These are phyloP conservation scores for Plectranthus barbatus DNA, from an alignment of 257 asterid genomes.

Conservation along the genomic window DNA sequence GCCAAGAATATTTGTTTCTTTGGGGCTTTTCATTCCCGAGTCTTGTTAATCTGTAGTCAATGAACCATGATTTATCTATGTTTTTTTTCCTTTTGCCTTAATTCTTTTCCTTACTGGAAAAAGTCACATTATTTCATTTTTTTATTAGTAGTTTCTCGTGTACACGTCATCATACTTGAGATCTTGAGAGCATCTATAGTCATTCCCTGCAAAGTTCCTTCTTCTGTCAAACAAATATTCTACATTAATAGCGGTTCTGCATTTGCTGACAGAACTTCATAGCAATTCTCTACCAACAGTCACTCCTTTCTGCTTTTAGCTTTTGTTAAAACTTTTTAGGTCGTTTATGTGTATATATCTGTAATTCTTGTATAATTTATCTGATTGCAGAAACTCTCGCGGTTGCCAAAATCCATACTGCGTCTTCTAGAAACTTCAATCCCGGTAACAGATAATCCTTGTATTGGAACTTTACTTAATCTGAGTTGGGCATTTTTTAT, in stretches of 20 bases:
- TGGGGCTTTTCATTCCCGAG: background rate
- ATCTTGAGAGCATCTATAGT: background rate
- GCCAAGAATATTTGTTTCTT: background rate
- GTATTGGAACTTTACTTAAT: background rate
- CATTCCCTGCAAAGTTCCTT: background rate
- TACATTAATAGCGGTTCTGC: background rate
- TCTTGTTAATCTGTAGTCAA: background rate
- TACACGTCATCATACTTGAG: background rate
- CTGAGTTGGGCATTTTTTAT: background rate
- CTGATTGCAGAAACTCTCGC: slow-evolving; percentile 73
- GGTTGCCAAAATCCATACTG: slow-evolving; percentile 70
- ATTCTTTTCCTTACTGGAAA: background rate
- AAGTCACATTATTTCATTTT: background rate
- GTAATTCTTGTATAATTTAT: slow-evolving; percentile 6
- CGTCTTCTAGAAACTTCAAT: slow-evolving; percentile 87
- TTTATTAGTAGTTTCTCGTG: background rate
- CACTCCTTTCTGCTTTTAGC: background rate
- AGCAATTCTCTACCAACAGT: background rate
- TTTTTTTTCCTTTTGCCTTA: background rate
- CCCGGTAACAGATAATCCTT: slow-evolving; percentile 47
- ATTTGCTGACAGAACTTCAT: slow-evolving; percentile 10
- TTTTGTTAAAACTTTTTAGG: background rate
- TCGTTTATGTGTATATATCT: background rate
- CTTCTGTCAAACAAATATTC: background rate
- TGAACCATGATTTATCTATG: background rate